Evolutionary conservation across 2,329 filamentous ascomycete genomes (phyloP).

Genomic region (Chaetomium sp.): DNA sequence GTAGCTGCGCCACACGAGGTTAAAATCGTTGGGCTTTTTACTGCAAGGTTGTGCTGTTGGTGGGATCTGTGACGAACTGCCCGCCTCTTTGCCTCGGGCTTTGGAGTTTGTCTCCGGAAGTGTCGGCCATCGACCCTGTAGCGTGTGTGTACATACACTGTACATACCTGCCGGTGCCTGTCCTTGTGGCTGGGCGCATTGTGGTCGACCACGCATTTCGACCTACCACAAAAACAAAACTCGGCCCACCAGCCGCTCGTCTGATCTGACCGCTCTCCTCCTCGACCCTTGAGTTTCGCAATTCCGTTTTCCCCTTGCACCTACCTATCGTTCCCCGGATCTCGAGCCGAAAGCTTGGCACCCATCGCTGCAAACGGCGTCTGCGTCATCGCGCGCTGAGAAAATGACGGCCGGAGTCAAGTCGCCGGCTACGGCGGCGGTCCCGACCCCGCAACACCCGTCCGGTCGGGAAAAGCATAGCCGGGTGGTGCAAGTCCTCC

Average conservation of each 20-base stretch:
- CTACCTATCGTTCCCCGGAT: conserved; percentile 30
- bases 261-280: background rate
- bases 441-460: conserved; percentile 51
- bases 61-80: conserved; percentile 1
- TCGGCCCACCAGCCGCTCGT: background rate
- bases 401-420: conserved; percentile 32
- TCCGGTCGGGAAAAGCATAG: conserved; percentile 59
- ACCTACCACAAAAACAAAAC: background rate
- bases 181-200: conserved; percentile 15
- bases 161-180: conserved; percentile 14
- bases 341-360: conserved; percentile 15
- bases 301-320: background rate
- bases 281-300: background rate
- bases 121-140: conserved; percentile 17
- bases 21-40: background rate
- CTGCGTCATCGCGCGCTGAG: conserved; percentile 41
- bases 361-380: conserved; percentile 29
- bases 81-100: background rate
- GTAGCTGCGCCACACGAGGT: conserved; percentile 13
- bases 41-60: background rate
- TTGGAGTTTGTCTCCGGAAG: conserved; percentile 7
- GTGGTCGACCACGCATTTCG: conserved; percentile 17
- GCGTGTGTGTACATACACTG: too few relatives aligned
- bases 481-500: conserved; percentile 51
- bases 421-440: conserved; percentile 18